These are phyloP conservation scores for Trichodelitschia bisporula DNA, from an alignment of 495 filamentous ascomycete genomes.

Conservation along the genomic window DNA sequence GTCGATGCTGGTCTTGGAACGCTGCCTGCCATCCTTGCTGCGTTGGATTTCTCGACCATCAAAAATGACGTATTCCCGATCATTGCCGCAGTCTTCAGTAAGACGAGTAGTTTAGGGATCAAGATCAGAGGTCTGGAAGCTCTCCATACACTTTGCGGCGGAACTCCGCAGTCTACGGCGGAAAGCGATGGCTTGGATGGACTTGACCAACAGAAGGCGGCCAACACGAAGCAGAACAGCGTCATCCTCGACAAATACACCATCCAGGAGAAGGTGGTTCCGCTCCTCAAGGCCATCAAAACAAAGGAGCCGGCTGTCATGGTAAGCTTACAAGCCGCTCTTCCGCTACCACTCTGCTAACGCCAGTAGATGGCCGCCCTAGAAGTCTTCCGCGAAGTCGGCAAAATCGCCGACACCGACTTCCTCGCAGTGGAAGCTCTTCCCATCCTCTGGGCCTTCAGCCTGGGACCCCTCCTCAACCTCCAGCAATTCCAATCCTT, in stretches of 20 bases:
- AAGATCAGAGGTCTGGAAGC: constrained; percentile 81
- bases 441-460: constrained; percentile 78
- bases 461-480: constrained; percentile 67
- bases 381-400: constrained; percentile 59
- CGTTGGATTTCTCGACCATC: constrained; percentile 83
- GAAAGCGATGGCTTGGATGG: constrained; percentile 50
- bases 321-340: constrained; percentile 12
- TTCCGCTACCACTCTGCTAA: background rate
- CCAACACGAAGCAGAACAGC: constrained; percentile 22
- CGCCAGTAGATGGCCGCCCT: constrained; percentile 46
- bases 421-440: constrained; percentile 81
- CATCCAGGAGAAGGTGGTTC: constrained; percentile 87
- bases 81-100: constrained; percentile 69
- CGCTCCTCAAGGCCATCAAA: constrained; percentile 76
- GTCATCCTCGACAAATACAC: constrained; percentile 90
- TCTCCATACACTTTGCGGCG: constrained; percentile 73
- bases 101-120: constrained; percentile 76
- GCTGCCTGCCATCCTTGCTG: constrained; percentile 46
- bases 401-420: constrained; percentile 62
- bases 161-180: constrained; percentile 20
- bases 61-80: constrained; percentile 90
- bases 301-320: constrained; percentile 95
- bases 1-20: constrained; percentile 63
- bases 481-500: constrained; percentile 69
- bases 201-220: constrained; percentile 15